Base-by-base conservation (phyloP, 768 basidiomycete species). In the Phanerodontia chrysosporium region DNA sequence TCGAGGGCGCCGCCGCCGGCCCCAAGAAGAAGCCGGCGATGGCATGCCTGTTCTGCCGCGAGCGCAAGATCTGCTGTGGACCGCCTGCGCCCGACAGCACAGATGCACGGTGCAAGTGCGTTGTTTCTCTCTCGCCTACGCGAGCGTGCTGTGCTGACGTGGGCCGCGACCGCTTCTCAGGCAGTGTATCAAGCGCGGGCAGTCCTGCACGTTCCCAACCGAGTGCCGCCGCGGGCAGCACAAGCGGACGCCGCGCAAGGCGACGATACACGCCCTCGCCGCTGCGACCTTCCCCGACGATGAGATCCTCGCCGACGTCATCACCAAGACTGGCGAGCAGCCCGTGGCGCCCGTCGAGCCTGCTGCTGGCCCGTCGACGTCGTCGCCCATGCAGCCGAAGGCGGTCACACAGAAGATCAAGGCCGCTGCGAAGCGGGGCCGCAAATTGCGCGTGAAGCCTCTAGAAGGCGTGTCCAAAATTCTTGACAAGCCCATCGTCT, bases 11-110 rank as follows among this genome's bases (percentile, higher is more conserved):
- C 51, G 14, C 16, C 51, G 27, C 55, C 63, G 8, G n/a, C n/a
- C 67, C 78, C 66, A 66, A 63, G 64, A 69, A 77, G 69, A 78
- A 78, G 68, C 78, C 79, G 57, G 75, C 74, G 56, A 70, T 80
- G 57, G 77, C 76, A 57, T 80, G 79, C 58, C 66, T 76, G 53
- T 80, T 80, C 69, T 80, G 79, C 61, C 71, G 79, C 59, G 77
- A 78, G 69, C 69, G 79, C 60, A 80, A 80, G 69, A 80, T 80
- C 64, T 78, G 78, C 24, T 80, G 79, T 62, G 79, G 79, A 29
- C 69, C 76, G 16, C 78, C 78, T 16, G 62, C 72, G 56, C 72
- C 74, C 27, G 72, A 72, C 21, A 71, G 61, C 61, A 64, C 67
- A 57, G 74, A 76, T 54, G 70, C 67, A 57, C 72, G 76, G 8